Base-by-base conservation (phyloP, 2,329 filamentous ascomycete species). In the Sarocladium oryzae region DNA sequence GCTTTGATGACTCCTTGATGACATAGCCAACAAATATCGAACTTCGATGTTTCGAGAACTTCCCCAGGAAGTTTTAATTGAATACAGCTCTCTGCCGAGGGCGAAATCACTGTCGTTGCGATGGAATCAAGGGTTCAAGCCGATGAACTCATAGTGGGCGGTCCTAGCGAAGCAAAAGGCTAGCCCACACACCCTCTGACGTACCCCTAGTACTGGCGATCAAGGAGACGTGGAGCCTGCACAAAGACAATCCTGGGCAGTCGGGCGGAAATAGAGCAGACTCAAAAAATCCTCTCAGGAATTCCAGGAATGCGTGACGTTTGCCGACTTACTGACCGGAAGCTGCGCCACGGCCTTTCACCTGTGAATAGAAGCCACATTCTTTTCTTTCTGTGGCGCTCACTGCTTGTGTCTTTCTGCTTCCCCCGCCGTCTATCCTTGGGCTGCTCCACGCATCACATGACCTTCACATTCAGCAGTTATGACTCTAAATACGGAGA, bases 131-230 rank as follows among this genome's bases (percentile, higher is more conserved):
- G 26, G 28, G 21, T 49, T 40, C 9, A 32, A 18, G 45, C 26
- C 45, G 45, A 49, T 49, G 45, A 49, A 11, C 30, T 26, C 30
- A 49, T 33, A 33, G 45, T 49, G 45, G 30, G 28, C 40, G 10
- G 21, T 18, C 11, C 40, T 10, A 6, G 23, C 40, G 23, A 45
- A 45, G 23, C 21, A 45, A 18, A 45, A 28, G 21, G 24, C 23
- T 45, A 13, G 30, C 20, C 28, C 9, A 18, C 45, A 33, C 45
- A 32, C 24, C 26, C 45, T 33, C 45, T 49, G 45, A 49, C 45
- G 45, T 49, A 49, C 18, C 23, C 45, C 13, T 35, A 35, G n/a
- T 20, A 35, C 26, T 30, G 45, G 30, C 26, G 45, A 49, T 49
- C 40, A 23, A 3, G 21, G 21, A 45, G 40, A n/a, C 23, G 23